Conservation (phyloP, 2,329 filamentous ascomycete genomes). For the Talaromyces sp. region DNA sequence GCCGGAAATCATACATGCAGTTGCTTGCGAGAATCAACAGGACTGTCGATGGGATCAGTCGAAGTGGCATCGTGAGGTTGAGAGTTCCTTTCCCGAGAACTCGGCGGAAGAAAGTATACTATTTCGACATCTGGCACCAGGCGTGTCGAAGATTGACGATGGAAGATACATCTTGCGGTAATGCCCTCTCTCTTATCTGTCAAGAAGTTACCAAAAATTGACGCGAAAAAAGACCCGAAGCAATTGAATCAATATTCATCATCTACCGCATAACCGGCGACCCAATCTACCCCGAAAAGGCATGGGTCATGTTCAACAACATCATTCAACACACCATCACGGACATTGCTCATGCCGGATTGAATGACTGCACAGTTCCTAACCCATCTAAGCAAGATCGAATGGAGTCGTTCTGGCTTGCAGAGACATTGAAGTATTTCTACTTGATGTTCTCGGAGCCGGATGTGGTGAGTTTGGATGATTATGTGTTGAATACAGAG, state of each 20-base stretch:
- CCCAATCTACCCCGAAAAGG: constrained; percentile 68
- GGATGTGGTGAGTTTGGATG: constrained; percentile 61
- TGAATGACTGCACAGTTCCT: constrained; percentile 25
- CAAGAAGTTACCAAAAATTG: constrained; percentile 3
- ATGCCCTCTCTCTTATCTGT: background rate
- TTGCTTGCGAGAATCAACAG: constrained; percentile 42
- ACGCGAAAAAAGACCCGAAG: constrained; percentile 62
- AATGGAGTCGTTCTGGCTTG: constrained; percentile 89
- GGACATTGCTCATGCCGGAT: constrained; percentile 61
- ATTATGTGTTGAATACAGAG: constrained; percentile 61
- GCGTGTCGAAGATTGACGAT: constrained; percentile 8
- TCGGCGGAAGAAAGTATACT: background rate
- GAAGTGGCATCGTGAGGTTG: constrained; percentile 21
- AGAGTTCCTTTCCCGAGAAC: background rate
- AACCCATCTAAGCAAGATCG: constrained; percentile 49
- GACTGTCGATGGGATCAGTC: constrained; percentile 40
- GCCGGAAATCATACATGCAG: constrained; percentile 48
- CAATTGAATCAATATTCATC: constrained; percentile 83
- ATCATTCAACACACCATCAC: constrained; percentile 65
- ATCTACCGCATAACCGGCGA: constrained; percentile 88
- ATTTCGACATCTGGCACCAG: background rate
- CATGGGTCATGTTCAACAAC: constrained; percentile 79
- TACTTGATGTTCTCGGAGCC: constrained; percentile 74
- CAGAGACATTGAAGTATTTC: constrained; percentile 90
- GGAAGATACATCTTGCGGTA: constrained; percentile 10